phyloP scores from a whole-genome alignment of 164 flowering plant species.

The Paratinospora sagittata region DNA sequence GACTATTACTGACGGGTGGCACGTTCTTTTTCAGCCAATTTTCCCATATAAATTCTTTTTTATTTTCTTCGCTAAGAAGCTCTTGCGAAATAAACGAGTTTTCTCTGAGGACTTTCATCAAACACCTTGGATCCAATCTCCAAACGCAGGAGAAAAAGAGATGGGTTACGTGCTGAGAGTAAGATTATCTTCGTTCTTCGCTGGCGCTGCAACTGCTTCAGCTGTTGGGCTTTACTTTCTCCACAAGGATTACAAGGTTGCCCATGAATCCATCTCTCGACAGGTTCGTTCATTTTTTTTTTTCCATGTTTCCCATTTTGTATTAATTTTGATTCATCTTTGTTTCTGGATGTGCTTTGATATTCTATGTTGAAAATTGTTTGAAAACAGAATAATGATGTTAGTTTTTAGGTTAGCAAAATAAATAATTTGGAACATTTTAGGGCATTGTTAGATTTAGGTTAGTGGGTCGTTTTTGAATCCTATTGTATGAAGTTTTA shows the following conservation, averaged over 20 bases:
- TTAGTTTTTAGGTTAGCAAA: too few species aligned
- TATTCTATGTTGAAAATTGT: not conserved
- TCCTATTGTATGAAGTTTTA: not conserved
- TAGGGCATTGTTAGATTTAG: too few species aligned
- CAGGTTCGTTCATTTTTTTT: slow-evolving; percentile 31
- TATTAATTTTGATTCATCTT: too few species aligned
- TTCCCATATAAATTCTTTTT: not conserved
- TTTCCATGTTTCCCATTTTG: not conserved
- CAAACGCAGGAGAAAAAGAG: not conserved
- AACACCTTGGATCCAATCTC: slow-evolving; percentile 5
- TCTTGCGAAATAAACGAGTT: not conserved
- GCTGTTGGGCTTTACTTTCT: slow-evolving; percentile 56
- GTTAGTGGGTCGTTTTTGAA: not conserved
- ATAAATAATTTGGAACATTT: too few species aligned
- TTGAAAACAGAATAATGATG: too few species aligned
- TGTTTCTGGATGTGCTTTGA: not conserved
- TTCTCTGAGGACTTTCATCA: not conserved
- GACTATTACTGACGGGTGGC: too few species aligned
- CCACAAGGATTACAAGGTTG: slow-evolving; percentile 64
- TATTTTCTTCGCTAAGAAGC: not conserved
- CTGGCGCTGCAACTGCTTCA: slow-evolving; percentile 73
- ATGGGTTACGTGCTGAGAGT: slow-evolving; percentile 81
- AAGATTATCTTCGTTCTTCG: slow-evolving; percentile 72
- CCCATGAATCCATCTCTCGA: slow-evolving; percentile 57
- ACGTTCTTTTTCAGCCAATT: too few species aligned